Conservation (phyloP, 208 protist species). For the Crithidia mellificae region DNA sequence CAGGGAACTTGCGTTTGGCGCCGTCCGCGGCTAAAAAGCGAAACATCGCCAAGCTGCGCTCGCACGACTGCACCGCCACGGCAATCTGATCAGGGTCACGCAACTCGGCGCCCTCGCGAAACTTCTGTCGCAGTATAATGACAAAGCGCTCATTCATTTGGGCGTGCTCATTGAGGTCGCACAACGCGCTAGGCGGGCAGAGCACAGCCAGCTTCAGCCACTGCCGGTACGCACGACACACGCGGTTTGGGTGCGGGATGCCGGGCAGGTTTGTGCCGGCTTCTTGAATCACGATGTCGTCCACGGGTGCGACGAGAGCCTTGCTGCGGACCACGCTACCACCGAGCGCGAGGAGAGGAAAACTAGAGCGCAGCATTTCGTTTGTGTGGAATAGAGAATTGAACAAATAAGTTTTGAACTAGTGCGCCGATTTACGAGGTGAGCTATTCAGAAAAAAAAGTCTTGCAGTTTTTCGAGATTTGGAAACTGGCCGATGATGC, state of each 20-base stretch:
- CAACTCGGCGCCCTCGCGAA: conserved; percentile 73
- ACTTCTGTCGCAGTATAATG: conserved; percentile 87
- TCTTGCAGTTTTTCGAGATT: too few species aligned
- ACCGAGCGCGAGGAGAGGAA: conserved; percentile 22
- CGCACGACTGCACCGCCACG: conserved; percentile 81
- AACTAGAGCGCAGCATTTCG: conserved; percentile 29
- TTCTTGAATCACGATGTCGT: conserved; percentile 49
- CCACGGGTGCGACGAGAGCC: conserved; percentile 49
- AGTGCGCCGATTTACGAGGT: too few species aligned
- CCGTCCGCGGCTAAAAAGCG: conserved; percentile 79
- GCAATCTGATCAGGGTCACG: conserved; percentile 82
- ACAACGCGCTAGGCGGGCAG: conserved; percentile 74
- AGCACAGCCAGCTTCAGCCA: conserved; percentile 88
- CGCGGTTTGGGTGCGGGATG: conserved; percentile 78
- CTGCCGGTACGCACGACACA: conserved; percentile 79
- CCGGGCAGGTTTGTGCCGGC: conserved; percentile 78
- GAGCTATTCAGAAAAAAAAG: too few species aligned
- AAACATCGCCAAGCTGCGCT: conserved; percentile 85
- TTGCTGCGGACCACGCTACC: conserved; percentile 58
- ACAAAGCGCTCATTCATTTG: conserved; percentile 92
- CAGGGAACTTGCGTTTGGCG: conserved; percentile 82
- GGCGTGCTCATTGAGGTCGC: conserved; percentile 84
- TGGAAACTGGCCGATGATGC: too few species aligned
- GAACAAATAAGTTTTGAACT: too few species aligned
- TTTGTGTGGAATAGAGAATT: too few species aligned